Percentiles rank a stretch among this genome's conserved stretches.
These are phyloP conservation scores for Salix exigua DNA, from an alignment of 345 rosid species.

Conservation along the genomic window DNA sequence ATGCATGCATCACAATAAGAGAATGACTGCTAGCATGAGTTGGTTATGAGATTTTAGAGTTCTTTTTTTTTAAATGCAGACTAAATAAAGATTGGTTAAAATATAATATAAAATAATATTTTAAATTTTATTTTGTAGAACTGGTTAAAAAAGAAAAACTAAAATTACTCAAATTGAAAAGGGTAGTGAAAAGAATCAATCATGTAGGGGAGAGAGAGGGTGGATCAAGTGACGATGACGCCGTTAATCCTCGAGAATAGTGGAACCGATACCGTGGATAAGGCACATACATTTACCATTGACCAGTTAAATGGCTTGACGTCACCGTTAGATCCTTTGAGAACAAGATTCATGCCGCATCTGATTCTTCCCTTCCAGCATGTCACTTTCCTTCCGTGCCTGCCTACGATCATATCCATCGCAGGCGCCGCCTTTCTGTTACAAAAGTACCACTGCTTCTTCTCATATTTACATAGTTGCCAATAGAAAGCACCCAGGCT, in stretches of 20 bases:
- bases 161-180: neutral
- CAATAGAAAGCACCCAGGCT: neutral
- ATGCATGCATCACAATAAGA: no score
- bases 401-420: neutral
- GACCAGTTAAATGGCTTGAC: constrained; percentile 14
- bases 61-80: no score
- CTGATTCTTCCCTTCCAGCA: constrained; percentile 13
- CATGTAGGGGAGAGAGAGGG: neutral
- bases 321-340: constrained; percentile 27
- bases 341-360: constrained; percentile 28
- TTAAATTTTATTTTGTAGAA: no score
- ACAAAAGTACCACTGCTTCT: neutral
- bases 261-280: constrained; percentile 12
- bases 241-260: constrained; percentile 21
- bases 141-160: no score
- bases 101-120: no score
- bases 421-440: constrained; percentile 26
- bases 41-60: no score
- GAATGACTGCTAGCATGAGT: no score
- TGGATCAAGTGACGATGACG: constrained; percentile 1
- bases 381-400: neutral
- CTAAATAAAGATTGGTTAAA: no score
- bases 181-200: neutral
- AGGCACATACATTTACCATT: neutral
- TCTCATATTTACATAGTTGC: constrained; percentile 4